Evolutionary conservation across 208 protist species (phyloP), one percentile per base, ranked within the genome.

Genomic region (Crithidia expoeki): DNA sequence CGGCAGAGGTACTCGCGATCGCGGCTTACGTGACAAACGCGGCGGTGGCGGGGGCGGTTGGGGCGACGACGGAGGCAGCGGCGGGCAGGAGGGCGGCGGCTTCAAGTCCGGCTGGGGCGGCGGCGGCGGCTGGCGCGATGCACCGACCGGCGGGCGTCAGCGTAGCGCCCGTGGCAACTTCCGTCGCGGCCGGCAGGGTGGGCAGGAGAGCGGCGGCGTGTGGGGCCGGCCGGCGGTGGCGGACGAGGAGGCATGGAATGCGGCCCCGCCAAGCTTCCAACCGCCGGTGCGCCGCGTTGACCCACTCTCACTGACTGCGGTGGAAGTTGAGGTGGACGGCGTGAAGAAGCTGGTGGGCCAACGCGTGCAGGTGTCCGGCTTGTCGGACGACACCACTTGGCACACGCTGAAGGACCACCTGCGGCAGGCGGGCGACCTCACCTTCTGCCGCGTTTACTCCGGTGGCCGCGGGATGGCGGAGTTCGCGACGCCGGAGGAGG

Each of bases 361-460:
- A 74, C 76, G 90, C 14, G 88, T 97, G 28, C 89, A 91, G 57
- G 81, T 97, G 28, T 83, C 84, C 7, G 90, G 90, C 17, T 81
- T 97, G 5, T 81, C 89, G 17, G 89, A 94, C 47, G 84, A 90
- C 23, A 96, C 91, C 1, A 90, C 85, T 7, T 97, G 94, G 94
- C 91, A 94, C 46, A 92, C 84, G 19, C 66, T 97, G 33, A 97
- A 97, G 75, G 92, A 96, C 63, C 90, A 97, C 72, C 79, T 97
- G 47, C 86, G 87, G 2, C 84, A 95, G 62, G 85, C 88, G 4
- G 91, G 84, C 34, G 86, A 96, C 69, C 83, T 95, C 23, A 88
- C 80, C 11, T 93, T 94, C 63, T 94, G 83, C 72, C 85, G 84
- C 40, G 61, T 92, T 19, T 95, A 89, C 58, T 84, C 83, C 16